Percentiles rank a stretch among this genome's conserved stretches.
phyloP scores from a whole-genome alignment of 371 early-diverging fungal species.

The Apophysomyces elegans region DNA sequence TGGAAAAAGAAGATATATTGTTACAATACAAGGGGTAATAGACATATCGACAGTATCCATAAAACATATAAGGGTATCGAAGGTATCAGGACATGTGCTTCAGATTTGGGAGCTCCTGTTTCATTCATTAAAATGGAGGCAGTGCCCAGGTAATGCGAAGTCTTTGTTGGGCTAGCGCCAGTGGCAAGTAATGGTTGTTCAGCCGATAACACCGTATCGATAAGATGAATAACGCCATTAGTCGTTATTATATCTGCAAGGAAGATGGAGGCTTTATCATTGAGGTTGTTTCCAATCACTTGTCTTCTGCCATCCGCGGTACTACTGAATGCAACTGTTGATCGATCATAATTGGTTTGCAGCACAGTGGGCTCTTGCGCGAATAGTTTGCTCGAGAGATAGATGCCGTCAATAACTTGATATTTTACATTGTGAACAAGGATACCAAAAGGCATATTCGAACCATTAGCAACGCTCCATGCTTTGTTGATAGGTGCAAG shows the following conservation, averaged over 20 bases:
- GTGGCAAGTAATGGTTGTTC: conserved; percentile 9
- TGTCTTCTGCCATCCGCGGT: conserved; percentile 6
- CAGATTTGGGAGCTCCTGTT: background rate
- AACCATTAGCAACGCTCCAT: conserved; percentile 26
- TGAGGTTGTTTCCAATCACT: conserved; percentile 15
- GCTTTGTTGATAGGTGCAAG: conserved; percentile 32
- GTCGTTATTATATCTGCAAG: conserved; percentile 26
- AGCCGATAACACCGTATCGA: conserved; percentile 30
- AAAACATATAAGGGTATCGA: background rate
- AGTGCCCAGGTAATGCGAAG: background rate
- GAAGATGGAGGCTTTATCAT: conserved; percentile 22
- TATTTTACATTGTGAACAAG: conserved; percentile 36
- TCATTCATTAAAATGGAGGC: background rate
- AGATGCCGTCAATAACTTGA: conserved; percentile 30
- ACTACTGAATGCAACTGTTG: conserved; percentile 13
- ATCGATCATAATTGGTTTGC: conserved; percentile 13
- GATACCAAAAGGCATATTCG: conserved; percentile 31
- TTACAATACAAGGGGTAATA: background rate
- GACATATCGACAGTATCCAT: background rate
- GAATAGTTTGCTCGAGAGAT: conserved; percentile 19
- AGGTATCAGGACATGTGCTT: background rate
- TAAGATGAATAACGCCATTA: conserved; percentile 32
- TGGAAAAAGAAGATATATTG: background rate
- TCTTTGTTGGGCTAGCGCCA: background rate
- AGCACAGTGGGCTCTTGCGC: conserved; percentile 14